Evolutionary conservation across 2,329 filamentous ascomycete species (phyloP), one percentile per base, ranked within the genome.

Genomic region (Epicoccum sorghinum): DNA sequence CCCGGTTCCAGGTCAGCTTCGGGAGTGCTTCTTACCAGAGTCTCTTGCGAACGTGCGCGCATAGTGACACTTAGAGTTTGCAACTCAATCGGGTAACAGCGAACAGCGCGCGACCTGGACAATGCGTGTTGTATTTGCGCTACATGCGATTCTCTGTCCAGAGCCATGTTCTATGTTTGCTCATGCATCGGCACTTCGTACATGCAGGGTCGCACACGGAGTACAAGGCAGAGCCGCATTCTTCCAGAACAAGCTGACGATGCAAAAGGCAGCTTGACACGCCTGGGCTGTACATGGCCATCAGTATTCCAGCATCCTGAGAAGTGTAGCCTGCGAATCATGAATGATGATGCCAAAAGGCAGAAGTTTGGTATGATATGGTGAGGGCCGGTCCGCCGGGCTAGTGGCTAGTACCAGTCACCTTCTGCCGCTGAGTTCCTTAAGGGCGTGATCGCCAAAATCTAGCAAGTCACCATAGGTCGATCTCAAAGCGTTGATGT

Each of bases 151-250:
- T 7, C 13, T 6, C 23, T 22, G 2, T 14, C 12, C 23, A 29
- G 18, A 38, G 13, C 22, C 37, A 50, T 18, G 10, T 38, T 33
- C 37, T 9, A 25, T 12, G 25, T n/a, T n/a, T 24, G 52, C 41
- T 39, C 41, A 35, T 42, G 41, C 52, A 36, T 30, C 24, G 24
- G 23, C 9, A 6, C 12, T 18, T 30, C 4, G 36, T 18, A 32
- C 32, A 55, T 47, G 42, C 47, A 55, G 47, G 52, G 46, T 53
- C 50, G 38, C 33, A 38, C 42, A 49, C 24, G 40, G 35, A 24
- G 29, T 40, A 45, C 45, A 48, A 29, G 9, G n/a, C 41, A 46
- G 52, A 55, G 52, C 52, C 52, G 41, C 46, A 47, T 50, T n/a
- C 12, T 27, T 10, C 7, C n/a, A 13, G 9, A 36, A 41, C 23